Percentiles rank a stretch among this genome's conserved stretches.
Conservation (phyloP, 345 rosid genomes). For the Ailanthus altissimus region DNA sequence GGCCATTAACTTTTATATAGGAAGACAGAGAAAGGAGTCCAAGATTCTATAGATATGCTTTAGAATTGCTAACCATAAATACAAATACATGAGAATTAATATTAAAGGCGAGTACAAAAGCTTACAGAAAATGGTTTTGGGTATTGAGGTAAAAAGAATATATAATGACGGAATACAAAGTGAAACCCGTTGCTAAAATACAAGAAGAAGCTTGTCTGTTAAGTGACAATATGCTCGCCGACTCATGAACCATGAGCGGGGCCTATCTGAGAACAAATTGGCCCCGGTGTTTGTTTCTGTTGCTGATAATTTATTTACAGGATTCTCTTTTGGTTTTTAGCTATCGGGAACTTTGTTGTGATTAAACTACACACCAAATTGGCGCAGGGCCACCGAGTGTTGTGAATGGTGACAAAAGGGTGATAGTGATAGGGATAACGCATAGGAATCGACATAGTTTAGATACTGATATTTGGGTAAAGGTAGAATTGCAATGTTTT, state of each 20-base stretch:
- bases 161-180: no score
- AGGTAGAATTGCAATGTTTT: neutral
- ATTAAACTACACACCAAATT: no score
- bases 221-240: neutral
- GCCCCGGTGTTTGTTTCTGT: neutral
- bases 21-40: neutral
- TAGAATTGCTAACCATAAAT: neutral
- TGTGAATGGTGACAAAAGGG: neutral
- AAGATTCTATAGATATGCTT: neutral
- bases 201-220: neutral
- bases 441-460: neutral
- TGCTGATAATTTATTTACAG: neutral
- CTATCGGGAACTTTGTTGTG: neutral
- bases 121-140: neutral
- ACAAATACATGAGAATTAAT: neutral
- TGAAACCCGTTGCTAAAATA: neutral
- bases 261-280: neutral
- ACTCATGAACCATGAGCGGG: neutral
- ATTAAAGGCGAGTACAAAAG: neutral
- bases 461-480: neutral
- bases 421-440: neutral
- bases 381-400: neutral
- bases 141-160: no score
- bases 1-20: constrained; percentile 7
- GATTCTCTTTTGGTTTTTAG: neutral